A percentile compares a stretch with the other conserved stretches of the same genome.
Conservation (phyloP, 495 filamentous ascomycete species). For the Daldinia concentrica region DNA sequence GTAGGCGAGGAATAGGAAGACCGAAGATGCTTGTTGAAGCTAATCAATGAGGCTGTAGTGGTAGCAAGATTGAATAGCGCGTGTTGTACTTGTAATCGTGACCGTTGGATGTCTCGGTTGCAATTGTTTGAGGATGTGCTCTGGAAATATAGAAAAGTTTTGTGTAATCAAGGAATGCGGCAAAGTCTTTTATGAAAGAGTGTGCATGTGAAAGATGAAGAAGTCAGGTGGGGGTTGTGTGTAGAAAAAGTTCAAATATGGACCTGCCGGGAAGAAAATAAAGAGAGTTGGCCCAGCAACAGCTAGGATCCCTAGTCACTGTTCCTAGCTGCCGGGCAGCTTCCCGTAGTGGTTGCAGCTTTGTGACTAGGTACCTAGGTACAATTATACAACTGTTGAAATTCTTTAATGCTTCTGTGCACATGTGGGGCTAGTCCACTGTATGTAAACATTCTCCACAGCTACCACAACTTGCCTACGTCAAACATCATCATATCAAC, state of each 20-base stretch:
- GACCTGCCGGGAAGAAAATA: constrained; percentile 22
- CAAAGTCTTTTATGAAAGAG: constrained; percentile 18
- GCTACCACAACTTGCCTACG: background rate
- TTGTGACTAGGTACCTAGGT: background rate
- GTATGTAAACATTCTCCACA: constrained; percentile 28
- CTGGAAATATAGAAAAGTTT: constrained; percentile 28
- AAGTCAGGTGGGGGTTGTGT: background rate
- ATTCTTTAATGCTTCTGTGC: background rate
- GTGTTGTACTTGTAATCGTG: background rate
- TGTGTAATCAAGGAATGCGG: constrained; percentile 18
- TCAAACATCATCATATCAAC: constrained; percentile 31
- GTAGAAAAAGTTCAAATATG: constrained; percentile 3
- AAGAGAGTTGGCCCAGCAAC: constrained; percentile 3
- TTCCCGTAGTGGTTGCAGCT: constrained; percentile 10
- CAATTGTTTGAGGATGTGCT: constrained; percentile 23
- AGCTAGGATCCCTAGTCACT: background rate
- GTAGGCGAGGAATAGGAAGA: background rate
- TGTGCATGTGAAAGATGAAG: constrained; percentile 28
- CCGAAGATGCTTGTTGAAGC: background rate
- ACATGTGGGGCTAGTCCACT: background rate
- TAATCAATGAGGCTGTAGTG: background rate
- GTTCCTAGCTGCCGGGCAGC: background rate
- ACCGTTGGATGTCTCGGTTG: constrained; percentile 3
- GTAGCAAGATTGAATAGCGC: constrained; percentile 9
- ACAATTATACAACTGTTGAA: background rate